Conservation (phyloP, 2,329 filamentous ascomycete genomes). For the Clarireedia paspali region DNA sequence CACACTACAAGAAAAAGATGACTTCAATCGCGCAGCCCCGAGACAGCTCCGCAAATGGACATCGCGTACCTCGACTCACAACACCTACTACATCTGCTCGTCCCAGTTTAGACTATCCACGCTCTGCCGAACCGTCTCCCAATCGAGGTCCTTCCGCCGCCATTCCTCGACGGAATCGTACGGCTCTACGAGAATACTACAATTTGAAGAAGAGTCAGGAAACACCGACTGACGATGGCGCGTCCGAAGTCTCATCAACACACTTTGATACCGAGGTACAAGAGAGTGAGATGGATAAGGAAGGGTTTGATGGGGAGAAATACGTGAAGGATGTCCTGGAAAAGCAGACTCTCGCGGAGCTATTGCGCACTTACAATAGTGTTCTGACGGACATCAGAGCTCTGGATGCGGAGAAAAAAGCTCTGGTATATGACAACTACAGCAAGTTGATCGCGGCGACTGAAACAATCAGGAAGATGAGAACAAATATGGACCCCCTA, state of each 20-base stretch:
- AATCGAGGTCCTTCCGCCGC: conserved; percentile 32
- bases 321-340: conserved; percentile 57
- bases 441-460: conserved; percentile 94
- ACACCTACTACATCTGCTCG: conserved; percentile 70
- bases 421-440: conserved; percentile 96
- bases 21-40: conserved; percentile 59
- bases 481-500: conserved; percentile 71
- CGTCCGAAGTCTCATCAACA: conserved; percentile 30
- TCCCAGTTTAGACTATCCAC: conserved; percentile 60
- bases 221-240: conserved; percentile 16
- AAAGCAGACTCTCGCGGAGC: conserved; percentile 57
- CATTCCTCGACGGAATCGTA: conserved; percentile 51
- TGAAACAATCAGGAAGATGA: conserved; percentile 89
- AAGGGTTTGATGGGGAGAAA: conserved; percentile 63
- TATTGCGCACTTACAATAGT: conserved; percentile 63
- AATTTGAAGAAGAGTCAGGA: conserved; percentile 53
- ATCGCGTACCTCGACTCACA: conserved; percentile 47
- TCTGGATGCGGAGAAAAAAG: conserved; percentile 92
- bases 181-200: conserved; percentile 90
- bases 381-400: conserved; percentile 77
- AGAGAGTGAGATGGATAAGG: conserved; percentile 63
- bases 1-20: conserved; percentile 36
- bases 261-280: conserved; percentile 46
- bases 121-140: conserved; percentile 52
- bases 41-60: conserved; percentile 48